Conservation (phyloP, 2,329 filamentous ascomycete genomes). For the Colletotrichum theobromicola region DNA sequence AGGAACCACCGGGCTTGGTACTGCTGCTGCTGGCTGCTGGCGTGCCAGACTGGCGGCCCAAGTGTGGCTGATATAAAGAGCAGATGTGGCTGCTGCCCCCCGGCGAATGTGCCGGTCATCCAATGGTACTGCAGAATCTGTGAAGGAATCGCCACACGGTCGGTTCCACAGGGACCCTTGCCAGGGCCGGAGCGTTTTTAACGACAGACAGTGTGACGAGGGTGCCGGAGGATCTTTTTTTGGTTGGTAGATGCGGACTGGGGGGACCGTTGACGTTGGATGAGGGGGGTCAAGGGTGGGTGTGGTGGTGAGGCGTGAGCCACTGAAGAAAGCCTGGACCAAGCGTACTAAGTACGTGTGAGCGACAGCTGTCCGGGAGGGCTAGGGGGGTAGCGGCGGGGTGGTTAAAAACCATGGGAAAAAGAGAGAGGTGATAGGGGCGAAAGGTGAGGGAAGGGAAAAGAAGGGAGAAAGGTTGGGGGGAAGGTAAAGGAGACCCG, state of each 20-base stretch:
- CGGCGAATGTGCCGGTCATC: constrained; percentile 1
- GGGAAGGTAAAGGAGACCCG: background rate
- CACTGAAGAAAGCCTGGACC: background rate
- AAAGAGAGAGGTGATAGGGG: constrained; percentile 16
- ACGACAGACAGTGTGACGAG: constrained; percentile 14
- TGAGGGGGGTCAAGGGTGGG: background rate
- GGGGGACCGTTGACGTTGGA: background rate
- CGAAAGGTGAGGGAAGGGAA: constrained; percentile 24
- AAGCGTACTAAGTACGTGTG: background rate
- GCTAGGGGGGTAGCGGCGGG: background rate
- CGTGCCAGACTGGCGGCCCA: constrained; percentile 1
- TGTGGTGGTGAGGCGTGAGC: background rate
- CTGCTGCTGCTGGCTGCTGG: background rate
- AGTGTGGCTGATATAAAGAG: constrained; percentile 23
- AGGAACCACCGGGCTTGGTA: background rate
- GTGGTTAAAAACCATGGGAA: background rate
- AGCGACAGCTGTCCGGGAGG: background rate
- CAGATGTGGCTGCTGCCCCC: constrained; percentile 21
- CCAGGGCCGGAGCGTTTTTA: constrained; percentile 18
- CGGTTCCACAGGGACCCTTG: constrained; percentile 13
- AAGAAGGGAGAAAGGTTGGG: constrained; percentile 3
- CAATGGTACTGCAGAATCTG: background rate
- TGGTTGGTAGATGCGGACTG: constrained; percentile 1
- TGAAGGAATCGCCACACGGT: constrained; percentile 7
- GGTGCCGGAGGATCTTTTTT: background rate